These are phyloP conservation scores for Kodamaea suecica DNA, from an alignment of 1,139 yeast species.

Conservation along the genomic window DNA sequence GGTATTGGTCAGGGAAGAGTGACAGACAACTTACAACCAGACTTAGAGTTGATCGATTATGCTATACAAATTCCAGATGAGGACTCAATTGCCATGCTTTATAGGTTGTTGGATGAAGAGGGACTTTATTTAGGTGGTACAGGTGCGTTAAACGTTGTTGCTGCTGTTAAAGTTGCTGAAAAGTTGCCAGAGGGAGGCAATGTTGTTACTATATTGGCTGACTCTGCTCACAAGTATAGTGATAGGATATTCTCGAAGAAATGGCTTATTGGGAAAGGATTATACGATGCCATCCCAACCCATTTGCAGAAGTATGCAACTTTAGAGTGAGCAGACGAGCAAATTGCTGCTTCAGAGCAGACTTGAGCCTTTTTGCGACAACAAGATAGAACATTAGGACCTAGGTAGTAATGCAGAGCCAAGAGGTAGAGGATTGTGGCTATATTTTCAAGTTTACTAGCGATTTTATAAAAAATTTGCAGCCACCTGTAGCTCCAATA, in stretches of 20 bases:
- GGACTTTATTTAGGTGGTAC: slow-evolving; percentile 92
- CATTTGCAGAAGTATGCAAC: slow-evolving; percentile 63
- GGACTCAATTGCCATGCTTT: slow-evolving; percentile 74
- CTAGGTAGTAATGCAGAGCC: too few relatives aligned
- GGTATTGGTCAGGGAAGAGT: slow-evolving; percentile 96
- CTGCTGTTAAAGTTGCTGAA: slow-evolving; percentile 71
- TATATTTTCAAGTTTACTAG: too few relatives aligned
- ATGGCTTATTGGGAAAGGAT: slow-evolving; percentile 72
- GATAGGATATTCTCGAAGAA: slow-evolving; percentile 71
- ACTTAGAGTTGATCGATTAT: slow-evolving; percentile 67
- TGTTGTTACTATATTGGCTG: slow-evolving; percentile 82
- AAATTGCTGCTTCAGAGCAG: neutral
- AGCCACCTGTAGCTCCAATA: too few relatives aligned
- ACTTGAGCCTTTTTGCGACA: neutral
- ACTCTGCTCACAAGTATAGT: slow-evolving; percentile 84
- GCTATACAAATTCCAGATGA: slow-evolving; percentile 75
- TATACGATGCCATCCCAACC: slow-evolving; percentile 65
- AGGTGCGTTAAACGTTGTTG: slow-evolving; percentile 78
- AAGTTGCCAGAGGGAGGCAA: slow-evolving; percentile 77
- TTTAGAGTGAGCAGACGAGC: slow-evolving; percentile 22
- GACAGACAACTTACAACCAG: slow-evolving; percentile 75
- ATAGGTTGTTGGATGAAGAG: slow-evolving; percentile 78
- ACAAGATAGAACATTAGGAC: too few relatives aligned
- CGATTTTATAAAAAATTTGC: too few relatives aligned
- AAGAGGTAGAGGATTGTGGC: too few relatives aligned